Base-by-base conservation (phyloP, 192 early-diverging fungal species). In the Podila minutissima region DNA sequence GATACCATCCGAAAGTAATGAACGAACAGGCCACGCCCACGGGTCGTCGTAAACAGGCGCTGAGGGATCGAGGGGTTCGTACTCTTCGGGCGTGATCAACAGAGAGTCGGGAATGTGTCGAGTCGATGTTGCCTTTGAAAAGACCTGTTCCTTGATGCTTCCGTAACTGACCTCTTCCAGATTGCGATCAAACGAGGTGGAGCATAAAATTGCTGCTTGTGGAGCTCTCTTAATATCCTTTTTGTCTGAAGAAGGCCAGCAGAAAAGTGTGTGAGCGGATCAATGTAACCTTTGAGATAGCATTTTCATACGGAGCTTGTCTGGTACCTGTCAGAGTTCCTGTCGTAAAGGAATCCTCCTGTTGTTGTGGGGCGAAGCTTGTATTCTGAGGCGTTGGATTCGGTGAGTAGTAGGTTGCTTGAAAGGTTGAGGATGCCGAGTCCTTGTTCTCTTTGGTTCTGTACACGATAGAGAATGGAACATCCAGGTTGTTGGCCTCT, bases 101-200 rank as follows among this genome's bases (percentile, higher is more conserved):
- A 79, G 60, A 4, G 65, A 72, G 59, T 79, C 76, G 1, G 76
- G 76, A 20, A 79, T 79, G 29, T 79, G 76, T 59, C 76, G 33
- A 29, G 70, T 68, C 9, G 76, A 79, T 4, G 38, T 64, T 0
- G 70, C 29, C 49, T 79, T 79, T 46, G 76, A 67, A 68, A 72
- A 79, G 17, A 72, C 20, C n/a, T 31, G 41, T 24, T 79, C 76
- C 10, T 59, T 79, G 35, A 29, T 19, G 8, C 59, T 64, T 5
- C 76, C 70, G 9, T 79, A 79, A 59, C 50, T 60, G 2, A 72
- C 59, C 0, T 12, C 41, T 28, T 79, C 66, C 22, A 79, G 55
- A 53, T 79, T 72, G n/a, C 76, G 70, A 59, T 79, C 76, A 24
- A 72, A 79, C 19, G 76, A 79, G 22, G 76, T 79, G 26, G 67